Evolutionary conservation across 805 yeast genomes (phyloP), one percentile per base, ranked within the genome.

Genomic region (Metschnikowia anglica): DNA sequence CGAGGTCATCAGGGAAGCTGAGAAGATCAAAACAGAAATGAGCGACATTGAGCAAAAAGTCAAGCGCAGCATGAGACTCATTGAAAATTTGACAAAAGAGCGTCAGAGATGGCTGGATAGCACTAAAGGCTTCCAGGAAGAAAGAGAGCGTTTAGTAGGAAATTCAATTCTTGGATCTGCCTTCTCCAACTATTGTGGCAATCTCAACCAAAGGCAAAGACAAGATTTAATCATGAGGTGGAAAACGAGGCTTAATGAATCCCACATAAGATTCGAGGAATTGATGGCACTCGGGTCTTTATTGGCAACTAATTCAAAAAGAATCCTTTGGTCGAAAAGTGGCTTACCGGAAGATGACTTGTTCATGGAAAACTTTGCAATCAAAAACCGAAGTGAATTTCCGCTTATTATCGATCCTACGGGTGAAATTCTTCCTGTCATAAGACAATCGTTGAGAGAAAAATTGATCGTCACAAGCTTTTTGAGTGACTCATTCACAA

Each of bases 391-490:
- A 12, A 50, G 68, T 2, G 50, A 59, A 17, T 56, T 70, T 28
- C 83, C 91, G 0, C 72, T 78, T 35, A 67, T 91, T 2, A 73
- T 91, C 34, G 97, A 91, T 59, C 96, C 97, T 0, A 33, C 59
- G 2, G 51, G 55, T 6, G 37, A 28, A 9, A 60, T 79, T 8
- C 46, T 72, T 1, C 66, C 70, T 0, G 68, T 77, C 4, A 48
- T 87, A 13, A 41, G 47, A 4, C 54, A 62, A 13, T 26, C 48
- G 1, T 17, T 47, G n/a, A 48, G 48, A 0, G 61, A 63, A 33
- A 70, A 69, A 40, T 53, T 81, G 5, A 62, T 73, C 2, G 57
- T 80, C 0, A 78, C 95, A 0, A 85, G 95, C 53, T 87, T 91
- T 55, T 61, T 84, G 33, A 88, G 85, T 53, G 76, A 72, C 4